Percentiles rank a stretch among this genome's conserved stretches.
These are phyloP conservation scores for Aaosphaeria arxii DNA, from an alignment of 2,329 filamentous ascomycete species.

Conservation along the genomic window DNA sequence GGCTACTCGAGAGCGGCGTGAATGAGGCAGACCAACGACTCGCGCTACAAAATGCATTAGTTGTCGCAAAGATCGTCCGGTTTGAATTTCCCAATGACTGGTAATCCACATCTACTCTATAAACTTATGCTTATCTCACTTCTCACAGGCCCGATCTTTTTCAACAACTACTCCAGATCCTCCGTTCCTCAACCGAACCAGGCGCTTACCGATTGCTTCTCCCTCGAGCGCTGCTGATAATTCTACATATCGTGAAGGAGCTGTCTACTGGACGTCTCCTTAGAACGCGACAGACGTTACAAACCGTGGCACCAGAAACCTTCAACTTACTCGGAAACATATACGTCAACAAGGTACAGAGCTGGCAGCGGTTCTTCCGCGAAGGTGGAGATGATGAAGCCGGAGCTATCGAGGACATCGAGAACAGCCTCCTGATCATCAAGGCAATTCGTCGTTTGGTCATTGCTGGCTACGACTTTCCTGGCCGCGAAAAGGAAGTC, in stretches of 20 bases:
- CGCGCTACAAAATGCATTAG: constrained; percentile 82
- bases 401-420: constrained; percentile 62
- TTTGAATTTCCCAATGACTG: constrained; percentile 89
- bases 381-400: constrained; percentile 58
- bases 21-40: constrained; percentile 72
- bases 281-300: constrained; percentile 71
- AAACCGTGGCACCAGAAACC: constrained; percentile 77
- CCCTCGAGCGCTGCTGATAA: constrained; percentile 68
- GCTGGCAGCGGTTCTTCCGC: constrained; percentile 64
- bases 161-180: constrained; percentile 46
- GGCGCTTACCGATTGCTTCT: constrained; percentile 64
- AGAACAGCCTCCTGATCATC: constrained; percentile 74
- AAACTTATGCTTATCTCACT: constrained; percentile 9
- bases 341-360: constrained; percentile 69
- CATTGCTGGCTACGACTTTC: constrained; percentile 78
- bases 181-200: constrained; percentile 55
- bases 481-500: constrained; percentile 74
- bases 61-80: constrained; percentile 81
- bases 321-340: constrained; percentile 76
- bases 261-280: constrained; percentile 75
- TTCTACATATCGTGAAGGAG: constrained; percentile 88
- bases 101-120: constrained; percentile 39
- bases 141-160: constrained; percentile 36
- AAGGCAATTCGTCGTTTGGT: constrained; percentile 78
- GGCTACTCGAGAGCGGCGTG: constrained; percentile 73